Conservation (phyloP, 2,329 filamentous ascomycete species). For the Microdochium nivale region DNA sequence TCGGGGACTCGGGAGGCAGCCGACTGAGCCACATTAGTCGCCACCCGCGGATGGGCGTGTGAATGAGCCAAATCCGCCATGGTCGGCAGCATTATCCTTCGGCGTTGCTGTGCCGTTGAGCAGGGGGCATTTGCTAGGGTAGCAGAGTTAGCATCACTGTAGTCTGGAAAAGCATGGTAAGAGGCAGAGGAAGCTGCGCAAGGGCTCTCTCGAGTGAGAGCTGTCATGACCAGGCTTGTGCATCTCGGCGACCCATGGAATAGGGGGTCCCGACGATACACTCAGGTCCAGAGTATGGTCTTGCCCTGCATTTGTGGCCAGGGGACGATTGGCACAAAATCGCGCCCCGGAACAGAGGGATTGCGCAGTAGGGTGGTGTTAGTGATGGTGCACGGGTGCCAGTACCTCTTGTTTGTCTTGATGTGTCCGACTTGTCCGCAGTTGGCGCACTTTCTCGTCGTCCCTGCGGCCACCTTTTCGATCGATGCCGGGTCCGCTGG, state of each 20-base stretch:
- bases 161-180: conserved; percentile 2
- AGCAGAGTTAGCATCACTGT: conserved; percentile 16
- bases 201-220: background rate
- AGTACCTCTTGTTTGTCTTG: conserved; percentile 97
- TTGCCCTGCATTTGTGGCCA: background rate
- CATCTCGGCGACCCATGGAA: background rate
- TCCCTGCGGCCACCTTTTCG: conserved; percentile 51
- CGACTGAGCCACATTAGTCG: conserved; percentile 5
- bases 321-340: background rate
- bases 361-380: background rate
- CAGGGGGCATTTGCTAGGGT: conserved; percentile 57
- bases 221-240: background rate
- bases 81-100: conserved; percentile 44
- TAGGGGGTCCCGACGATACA: conserved; percentile 5
- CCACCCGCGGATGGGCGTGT: conserved; percentile 20
- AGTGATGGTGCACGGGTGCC: conserved; percentile 16
- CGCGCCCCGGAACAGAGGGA: background rate
- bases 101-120: conserved; percentile 74
- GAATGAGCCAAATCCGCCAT: conserved; percentile 51
- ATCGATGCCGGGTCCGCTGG: conserved; percentile 36
- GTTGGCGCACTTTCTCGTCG: conserved; percentile 90
- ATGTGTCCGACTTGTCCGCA: conserved; percentile 96
- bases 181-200: conserved; percentile 14
- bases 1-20: too few species aligned
- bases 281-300: conserved; percentile 14